Conservation (phyloP, 805 yeast genomes). For the Candida silvatica region DNA sequence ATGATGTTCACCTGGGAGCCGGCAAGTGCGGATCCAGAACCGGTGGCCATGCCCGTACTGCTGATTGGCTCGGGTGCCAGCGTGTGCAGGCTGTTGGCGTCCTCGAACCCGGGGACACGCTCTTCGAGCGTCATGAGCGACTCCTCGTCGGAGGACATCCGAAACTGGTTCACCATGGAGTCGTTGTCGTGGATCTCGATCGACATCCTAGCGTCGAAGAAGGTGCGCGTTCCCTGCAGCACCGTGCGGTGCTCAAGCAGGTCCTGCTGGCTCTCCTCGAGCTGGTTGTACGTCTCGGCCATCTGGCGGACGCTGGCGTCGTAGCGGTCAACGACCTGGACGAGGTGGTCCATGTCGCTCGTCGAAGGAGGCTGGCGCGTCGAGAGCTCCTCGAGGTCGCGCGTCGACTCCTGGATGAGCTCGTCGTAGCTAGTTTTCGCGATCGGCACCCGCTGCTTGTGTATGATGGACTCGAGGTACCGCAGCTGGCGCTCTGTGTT, state of each 20-base stretch:
- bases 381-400: constrained; percentile 7
- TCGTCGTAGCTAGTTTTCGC: constrained; percentile 19
- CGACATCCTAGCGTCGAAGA: constrained; percentile 25
- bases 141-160: constrained; percentile 17
- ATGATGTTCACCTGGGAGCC: constrained; percentile 25
- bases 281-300: constrained; percentile 56
- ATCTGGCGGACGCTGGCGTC: constrained; percentile 69
- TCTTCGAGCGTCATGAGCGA: constrained; percentile 17
- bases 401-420: constrained; percentile 12
- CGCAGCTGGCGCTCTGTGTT: constrained; percentile 82
- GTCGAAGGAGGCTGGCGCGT: constrained; percentile 44
- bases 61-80: not conserved
- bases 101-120: not conserved
- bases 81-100: constrained; percentile 2
- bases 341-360: constrained; percentile 65
- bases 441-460: constrained; percentile 34
- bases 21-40: not conserved
- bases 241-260: constrained; percentile 68
- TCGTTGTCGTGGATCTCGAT: constrained; percentile 21
- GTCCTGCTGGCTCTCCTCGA: constrained; percentile 47
- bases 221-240: constrained; percentile 25
- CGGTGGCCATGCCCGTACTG: not conserved
- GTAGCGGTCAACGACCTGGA: constrained; percentile 47
- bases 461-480: constrained; percentile 40
- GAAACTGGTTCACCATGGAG: constrained; percentile 18